These are phyloP conservation scores for Pharus latifolius DNA, from an alignment of 176 grass and related monocot species.

Conservation along the genomic window DNA sequence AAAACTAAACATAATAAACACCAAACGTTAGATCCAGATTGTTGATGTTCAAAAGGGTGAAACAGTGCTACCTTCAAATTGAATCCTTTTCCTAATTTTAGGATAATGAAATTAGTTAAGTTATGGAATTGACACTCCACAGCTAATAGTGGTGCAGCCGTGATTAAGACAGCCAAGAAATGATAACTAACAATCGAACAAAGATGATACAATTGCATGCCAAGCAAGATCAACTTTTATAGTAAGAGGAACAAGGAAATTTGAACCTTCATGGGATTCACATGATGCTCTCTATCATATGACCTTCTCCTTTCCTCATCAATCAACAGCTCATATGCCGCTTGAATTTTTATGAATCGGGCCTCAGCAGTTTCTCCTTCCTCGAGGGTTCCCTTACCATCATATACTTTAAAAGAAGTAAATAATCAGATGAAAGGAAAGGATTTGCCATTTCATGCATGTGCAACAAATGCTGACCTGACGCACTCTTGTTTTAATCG, in stretches of 20 bases:
- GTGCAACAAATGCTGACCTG: not conserved
- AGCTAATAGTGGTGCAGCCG: not conserved
- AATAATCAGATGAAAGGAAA: slow-evolving; percentile 28
- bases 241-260: not conserved
- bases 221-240: not conserved
- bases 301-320: slow-evolving; percentile 63
- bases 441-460: not conserved
- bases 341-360: slow-evolving; percentile 99
- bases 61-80: not conserved
- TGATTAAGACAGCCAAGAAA: not conserved
- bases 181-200: not conserved
- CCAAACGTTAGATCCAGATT: not conserved
- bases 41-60: not conserved
- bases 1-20: not conserved
- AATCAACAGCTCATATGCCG: slow-evolving; percentile 91
- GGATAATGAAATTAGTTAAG: not conserved
- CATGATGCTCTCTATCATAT: slow-evolving; percentile 78
- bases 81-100: not conserved
- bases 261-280: slow-evolving; percentile 92
- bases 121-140: not conserved
- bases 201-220: not conserved
- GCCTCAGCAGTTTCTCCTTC: slow-evolving; percentile 91
- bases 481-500: no score
- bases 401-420: slow-evolving; percentile 57
- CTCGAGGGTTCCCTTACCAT: slow-evolving; percentile 83